Conservation (phyloP, 2,329 filamentous ascomycete genomes). For the Trichoderma sp. region DNA sequence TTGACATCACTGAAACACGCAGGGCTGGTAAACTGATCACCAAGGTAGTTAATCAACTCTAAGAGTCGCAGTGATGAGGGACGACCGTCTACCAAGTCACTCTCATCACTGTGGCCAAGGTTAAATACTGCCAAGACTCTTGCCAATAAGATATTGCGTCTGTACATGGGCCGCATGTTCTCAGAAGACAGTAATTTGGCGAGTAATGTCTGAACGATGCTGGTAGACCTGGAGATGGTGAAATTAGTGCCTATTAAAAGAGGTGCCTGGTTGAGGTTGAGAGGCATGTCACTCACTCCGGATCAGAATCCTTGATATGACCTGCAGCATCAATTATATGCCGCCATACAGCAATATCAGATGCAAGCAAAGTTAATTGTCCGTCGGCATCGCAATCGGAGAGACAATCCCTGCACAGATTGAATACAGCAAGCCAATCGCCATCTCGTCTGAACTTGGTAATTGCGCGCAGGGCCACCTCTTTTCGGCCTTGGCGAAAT, state of each 20-base stretch:
- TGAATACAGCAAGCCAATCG: constrained; percentile 43
- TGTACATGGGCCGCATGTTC: constrained; percentile 38
- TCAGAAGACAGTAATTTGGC: constrained; percentile 30
- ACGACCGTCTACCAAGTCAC: constrained; percentile 29
- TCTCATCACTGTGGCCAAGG: constrained; percentile 30
- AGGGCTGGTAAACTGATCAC: constrained; percentile 35
- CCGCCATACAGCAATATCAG: constrained; percentile 43
- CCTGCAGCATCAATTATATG: constrained; percentile 39
- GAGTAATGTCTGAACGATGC: constrained; percentile 31
- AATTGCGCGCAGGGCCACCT: constrained; percentile 43
- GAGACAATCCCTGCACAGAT: constrained; percentile 44
- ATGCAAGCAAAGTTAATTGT: constrained; percentile 42
- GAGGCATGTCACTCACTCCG: constrained; percentile 31
- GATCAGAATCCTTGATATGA: constrained; percentile 31
- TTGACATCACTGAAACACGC: constrained; percentile 49
- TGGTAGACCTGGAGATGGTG: constrained; percentile 23
- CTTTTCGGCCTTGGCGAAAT: constrained; percentile 46
- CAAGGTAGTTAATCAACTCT: constrained; percentile 37
- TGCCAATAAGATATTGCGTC: constrained; percentile 39
- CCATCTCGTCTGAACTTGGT: constrained; percentile 36
- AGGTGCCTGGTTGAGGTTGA: neutral
- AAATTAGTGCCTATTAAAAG: no score
- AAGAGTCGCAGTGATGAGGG: constrained; percentile 32
- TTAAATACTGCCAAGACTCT: constrained; percentile 38
- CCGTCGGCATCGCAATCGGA: constrained; percentile 36